Base-by-base conservation (phyloP, 2,329 filamentous ascomycete species). In the Hypoxylon sp. region DNA sequence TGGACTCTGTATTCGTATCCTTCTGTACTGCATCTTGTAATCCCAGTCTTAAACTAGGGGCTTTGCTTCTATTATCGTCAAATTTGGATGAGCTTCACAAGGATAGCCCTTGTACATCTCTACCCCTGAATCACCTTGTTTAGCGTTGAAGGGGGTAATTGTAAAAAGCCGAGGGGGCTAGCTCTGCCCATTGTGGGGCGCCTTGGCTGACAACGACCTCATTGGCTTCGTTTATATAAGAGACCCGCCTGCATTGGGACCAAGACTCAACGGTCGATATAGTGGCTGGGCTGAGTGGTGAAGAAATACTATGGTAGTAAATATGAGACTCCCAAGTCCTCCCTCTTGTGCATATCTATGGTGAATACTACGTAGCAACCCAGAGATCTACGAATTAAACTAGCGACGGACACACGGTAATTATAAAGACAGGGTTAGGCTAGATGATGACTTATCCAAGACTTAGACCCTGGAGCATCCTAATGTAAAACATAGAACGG, bases 141-240 rank as follows among this genome's bases (percentile, higher is more conserved):
- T 56, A 45, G 56, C 50, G 28, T 45, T 36, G 43, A 55, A 60
- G 49, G 55, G 57, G 43, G 56, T 45, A 48, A 36, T 9, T 30
- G 41, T 34, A 60, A 60, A 60, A 50, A 43, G 41, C 62, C 62
- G 50, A 65, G 50, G 55, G 25, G 32, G 25, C 38, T 56, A 56
- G 32, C 17, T 32, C 53, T 56, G 32, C 9, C 11, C 21, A 30
- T 11, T 28, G 25, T 41, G 11, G 38, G 11, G 17, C n/a, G 13
- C 13, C 17, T 10, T 46, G 28, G 38, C 14, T 34, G 17, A n/a
- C 17, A 34, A 11, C 10, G 28, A 5, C 46, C 7, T 23, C 10
- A 56, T 56, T 56, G 53, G 53, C 5, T 34, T 30, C 28, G 28
- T 25, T 32, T 34, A 34, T 56, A 46, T 41, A 46, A 41, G 28